Conservation (phyloP, 1,139 yeast species). For the Candida tetrigidarum region DNA sequence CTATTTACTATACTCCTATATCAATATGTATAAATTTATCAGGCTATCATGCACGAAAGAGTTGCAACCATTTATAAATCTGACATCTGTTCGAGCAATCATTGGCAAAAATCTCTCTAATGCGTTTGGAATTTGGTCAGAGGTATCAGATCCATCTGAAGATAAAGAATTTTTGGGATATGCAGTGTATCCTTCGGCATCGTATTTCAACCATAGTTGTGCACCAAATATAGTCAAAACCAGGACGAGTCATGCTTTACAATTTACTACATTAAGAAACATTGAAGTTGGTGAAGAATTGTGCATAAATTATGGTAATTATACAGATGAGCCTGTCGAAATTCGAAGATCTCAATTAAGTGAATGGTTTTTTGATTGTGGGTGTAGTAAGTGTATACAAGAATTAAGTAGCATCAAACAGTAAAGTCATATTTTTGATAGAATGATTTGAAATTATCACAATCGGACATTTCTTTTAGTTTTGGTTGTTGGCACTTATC, state of each 20-base stretch:
- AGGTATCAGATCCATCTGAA: slow-evolving; percentile 33
- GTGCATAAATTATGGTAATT: slow-evolving; percentile 66
- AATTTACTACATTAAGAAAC: slow-evolving; percentile 30
- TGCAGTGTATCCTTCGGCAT: slow-evolving; percentile 68
- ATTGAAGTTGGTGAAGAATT: slow-evolving; percentile 53
- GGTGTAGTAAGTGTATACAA: slow-evolving; percentile 49
- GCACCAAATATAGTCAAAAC: slow-evolving; percentile 48
- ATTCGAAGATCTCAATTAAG: slow-evolving; percentile 48
- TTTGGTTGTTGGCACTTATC: slow-evolving; percentile 67
- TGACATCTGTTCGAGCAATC: slow-evolving; percentile 46
- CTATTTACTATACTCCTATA: slow-evolving; percentile 52
- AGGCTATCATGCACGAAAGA: slow-evolving; percentile 41
- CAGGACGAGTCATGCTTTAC: slow-evolving; percentile 25
- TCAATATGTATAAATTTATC: slow-evolving; percentile 55
- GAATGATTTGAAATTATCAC: slow-evolving; percentile 56
- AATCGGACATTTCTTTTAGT: slow-evolving; percentile 62
- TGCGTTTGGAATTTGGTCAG: slow-evolving; percentile 77
- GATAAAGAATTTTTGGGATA: slow-evolving; percentile 70
- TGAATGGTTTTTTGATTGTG: slow-evolving; percentile 68
- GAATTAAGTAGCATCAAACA: slow-evolving; percentile 9
- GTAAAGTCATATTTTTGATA: slow-evolving; percentile 52
- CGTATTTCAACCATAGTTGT: slow-evolving; percentile 74
- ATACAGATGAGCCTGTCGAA: slow-evolving; percentile 42
- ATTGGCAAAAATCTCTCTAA: slow-evolving; percentile 72
- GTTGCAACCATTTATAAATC: slow-evolving; percentile 42